A percentile compares a stretch with the other conserved stretches of the same genome.
phyloP scores from a whole-genome alignment of 2,329 filamentous ascomycete species.

The Fusarium irregulare region DNA sequence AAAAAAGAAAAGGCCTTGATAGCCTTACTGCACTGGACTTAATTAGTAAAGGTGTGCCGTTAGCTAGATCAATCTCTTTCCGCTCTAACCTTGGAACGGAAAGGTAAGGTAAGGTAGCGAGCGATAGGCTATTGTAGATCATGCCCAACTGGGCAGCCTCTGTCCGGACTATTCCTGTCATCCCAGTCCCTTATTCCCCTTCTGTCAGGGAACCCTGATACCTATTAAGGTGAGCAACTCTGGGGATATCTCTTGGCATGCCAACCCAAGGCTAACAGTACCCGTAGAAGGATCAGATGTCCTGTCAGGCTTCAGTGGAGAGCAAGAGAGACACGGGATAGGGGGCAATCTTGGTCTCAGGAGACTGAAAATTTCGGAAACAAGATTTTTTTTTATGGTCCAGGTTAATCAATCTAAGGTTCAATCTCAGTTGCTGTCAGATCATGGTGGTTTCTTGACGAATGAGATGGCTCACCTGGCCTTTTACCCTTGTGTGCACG shows the following conservation, averaged over 20 bases:
- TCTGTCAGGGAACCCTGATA: slow-evolving; percentile 29
- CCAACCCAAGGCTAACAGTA: slow-evolving; percentile 11
- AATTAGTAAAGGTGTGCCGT: slow-evolving; percentile 32
- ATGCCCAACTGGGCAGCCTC: slow-evolving; percentile 35
- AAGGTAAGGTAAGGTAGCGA: slow-evolving; percentile 18
- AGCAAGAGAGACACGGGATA: neutral
- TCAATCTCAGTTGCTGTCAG: slow-evolving; percentile 39
- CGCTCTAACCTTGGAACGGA: slow-evolving; percentile 22
- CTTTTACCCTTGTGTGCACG: slow-evolving; percentile 20
- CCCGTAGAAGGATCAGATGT: slow-evolving; percentile 25
- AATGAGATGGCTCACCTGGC: slow-evolving; percentile 38
- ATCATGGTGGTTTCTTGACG: slow-evolving; percentile 36
- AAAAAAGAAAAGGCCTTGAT: slow-evolving; percentile 7
- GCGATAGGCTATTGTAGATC: slow-evolving; percentile 41
- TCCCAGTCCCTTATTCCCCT: slow-evolving; percentile 5
- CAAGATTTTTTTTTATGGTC: slow-evolving; percentile 24
- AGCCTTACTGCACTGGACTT: slow-evolving; percentile 6
- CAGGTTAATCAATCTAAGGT: slow-evolving; percentile 8
- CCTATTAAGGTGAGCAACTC: slow-evolving; percentile 30
- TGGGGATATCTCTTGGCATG: slow-evolving; percentile 48
- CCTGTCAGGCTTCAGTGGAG: slow-evolving; percentile 14
- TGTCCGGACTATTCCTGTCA: slow-evolving; percentile 36
- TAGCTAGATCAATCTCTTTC: slow-evolving; percentile 13
- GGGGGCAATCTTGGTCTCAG: slow-evolving; percentile 7
- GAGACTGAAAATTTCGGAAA: slow-evolving; percentile 15